Base-by-base conservation (phyloP, 1,139 yeast species). In the Suhomyces terraborum region DNA sequence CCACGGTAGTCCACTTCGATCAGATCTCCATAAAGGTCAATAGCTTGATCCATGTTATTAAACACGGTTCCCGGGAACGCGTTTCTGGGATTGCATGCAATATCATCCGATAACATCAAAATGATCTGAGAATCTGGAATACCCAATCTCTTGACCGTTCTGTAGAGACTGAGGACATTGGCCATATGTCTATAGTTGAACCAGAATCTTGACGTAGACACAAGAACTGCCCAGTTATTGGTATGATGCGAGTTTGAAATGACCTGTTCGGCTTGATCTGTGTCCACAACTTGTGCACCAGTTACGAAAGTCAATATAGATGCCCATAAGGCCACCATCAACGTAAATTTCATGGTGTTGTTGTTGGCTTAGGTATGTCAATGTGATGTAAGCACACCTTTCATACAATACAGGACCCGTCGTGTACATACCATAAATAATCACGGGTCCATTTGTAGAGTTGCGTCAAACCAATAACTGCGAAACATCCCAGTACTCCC, bases 111-210 rank as follows among this genome's bases (percentile, higher is more conserved):
- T 42, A 93, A 70, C 98, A 93, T 94, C 55, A 93, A 69, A 35
- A 93, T 91, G 60, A 93, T 94, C 60, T 94, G 98, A 2, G 97
- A 89, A 62, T 93, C 98, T 0, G 99, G 99, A 22, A 93, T 93
- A 2, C 98, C 99, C 46, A 93, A 67, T 52, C 98, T 73, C 64
- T 91, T 93, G 24, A 93, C 98, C 0, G 98, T 93, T 53, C 98
- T 77, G 67, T 93, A 93, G 78, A 94, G 82, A 61, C 96, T 86
- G 51, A 93, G 73, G 14, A 87, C 96, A 63, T 93, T 93, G 34
- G 98, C 98, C 91, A 93, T 88, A 64, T 93, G 99, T 61, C 97
- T 76, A 61, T 93, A 93, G 63, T 93, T 93, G 73, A 93, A 93
- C 99, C 99, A 93, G 65, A 93, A 93, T 48, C 98, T 73, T 4